Percentiles rank a stretch among this genome's conserved stretches.
Evolutionary conservation across 331 rosid genomes (phyloP).

Genomic region (Spiraea crenata): DNA sequence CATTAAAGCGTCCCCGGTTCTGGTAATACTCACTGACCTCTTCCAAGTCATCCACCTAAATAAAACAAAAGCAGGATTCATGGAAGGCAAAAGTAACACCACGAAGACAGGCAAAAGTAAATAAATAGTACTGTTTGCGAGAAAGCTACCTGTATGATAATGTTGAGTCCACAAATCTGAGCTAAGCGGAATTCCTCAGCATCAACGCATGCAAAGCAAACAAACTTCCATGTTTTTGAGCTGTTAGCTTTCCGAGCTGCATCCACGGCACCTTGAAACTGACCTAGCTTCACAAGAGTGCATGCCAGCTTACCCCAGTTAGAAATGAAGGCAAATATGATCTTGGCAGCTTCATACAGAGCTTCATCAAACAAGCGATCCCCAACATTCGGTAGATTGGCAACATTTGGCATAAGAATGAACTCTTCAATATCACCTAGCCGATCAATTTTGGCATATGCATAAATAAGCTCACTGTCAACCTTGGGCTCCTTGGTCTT

Average conservation of each 20-base stretch:
- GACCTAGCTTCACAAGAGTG: slow-evolving; percentile 64
- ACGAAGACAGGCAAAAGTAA: background rate
- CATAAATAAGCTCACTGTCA: slow-evolving; percentile 76
- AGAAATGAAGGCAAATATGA: slow-evolving; percentile 65
- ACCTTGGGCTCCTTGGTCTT: slow-evolving; percentile 75
- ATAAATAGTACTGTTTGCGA: slow-evolving; percentile 9
- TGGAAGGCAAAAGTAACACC: background rate
- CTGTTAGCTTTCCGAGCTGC: slow-evolving; percentile 82
- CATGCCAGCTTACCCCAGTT: slow-evolving; percentile 77
- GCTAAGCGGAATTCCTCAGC: slow-evolving; percentile 71
- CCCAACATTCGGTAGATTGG: slow-evolving; percentile 66
- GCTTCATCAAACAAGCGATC: slow-evolving; percentile 70
- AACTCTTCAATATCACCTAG: slow-evolving; percentile 74
- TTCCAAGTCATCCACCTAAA: slow-evolving; percentile 41
- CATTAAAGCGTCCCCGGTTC: slow-evolving; percentile 37
- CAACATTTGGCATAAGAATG: slow-evolving; percentile 78
- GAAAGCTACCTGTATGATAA: slow-evolving; percentile 57
- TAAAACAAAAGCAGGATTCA: background rate
- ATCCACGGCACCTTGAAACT: slow-evolving; percentile 72
- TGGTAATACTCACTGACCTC: slow-evolving; percentile 41
- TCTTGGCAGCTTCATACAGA: slow-evolving; percentile 74
- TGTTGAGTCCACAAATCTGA: slow-evolving; percentile 72
- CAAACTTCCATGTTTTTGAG: slow-evolving; percentile 73
- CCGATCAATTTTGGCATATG: slow-evolving; percentile 75
- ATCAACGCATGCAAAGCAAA: slow-evolving; percentile 73